Evolutionary conservation across 1,139 yeast genomes (phyloP), one percentile per base, ranked within the genome.

Genomic region (Nakaseomyces glabratus): DNA sequence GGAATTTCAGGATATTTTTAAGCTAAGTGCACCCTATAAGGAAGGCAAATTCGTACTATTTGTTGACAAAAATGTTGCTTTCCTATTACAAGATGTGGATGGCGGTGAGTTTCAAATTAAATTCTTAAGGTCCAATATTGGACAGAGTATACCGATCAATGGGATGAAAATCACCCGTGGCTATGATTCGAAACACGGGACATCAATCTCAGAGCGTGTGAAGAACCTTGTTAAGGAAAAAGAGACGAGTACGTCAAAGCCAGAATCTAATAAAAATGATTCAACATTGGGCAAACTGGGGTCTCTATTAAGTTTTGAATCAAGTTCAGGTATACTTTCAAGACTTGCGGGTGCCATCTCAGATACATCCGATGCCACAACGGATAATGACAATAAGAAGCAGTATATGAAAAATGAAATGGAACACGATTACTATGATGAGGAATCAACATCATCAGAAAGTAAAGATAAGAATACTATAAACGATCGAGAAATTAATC

Each of bases 401-500:
- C 10, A 24, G 15, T 24, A 26, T 15, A 59, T 69, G 62, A 66
- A 69, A 41, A 48, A 58, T 10, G 71, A 69, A 33, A 57, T 76
- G 43, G 76, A 72, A 44, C 56, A 66, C 6, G 85, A 76, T 50
- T 74, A 65, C 47, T 63, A 68, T 20, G 60, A 60, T 25, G 65
- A 65, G 8, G 42, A 47, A 5, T 26, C 30, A 10, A 26, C 30
- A 6, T 26, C 30, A 11, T 26, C 30, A 10, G 39, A 34, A 4
- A 34, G 40, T 5, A 46, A 57, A 1, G 52, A 59, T 15, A 61
- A 69, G 4, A 42, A 42, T 11, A 35, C 24, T 9, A 24, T 23
- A n/a, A 32, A 26, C 16, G 58, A 66, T 25, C 61, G 94, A 40
- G 65, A 73, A 20, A 68, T 86, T 12, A 86, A 84, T 34, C 96